Conservation (phyloP, 768 basidiomycete species). For the Suillus paluster region DNA sequence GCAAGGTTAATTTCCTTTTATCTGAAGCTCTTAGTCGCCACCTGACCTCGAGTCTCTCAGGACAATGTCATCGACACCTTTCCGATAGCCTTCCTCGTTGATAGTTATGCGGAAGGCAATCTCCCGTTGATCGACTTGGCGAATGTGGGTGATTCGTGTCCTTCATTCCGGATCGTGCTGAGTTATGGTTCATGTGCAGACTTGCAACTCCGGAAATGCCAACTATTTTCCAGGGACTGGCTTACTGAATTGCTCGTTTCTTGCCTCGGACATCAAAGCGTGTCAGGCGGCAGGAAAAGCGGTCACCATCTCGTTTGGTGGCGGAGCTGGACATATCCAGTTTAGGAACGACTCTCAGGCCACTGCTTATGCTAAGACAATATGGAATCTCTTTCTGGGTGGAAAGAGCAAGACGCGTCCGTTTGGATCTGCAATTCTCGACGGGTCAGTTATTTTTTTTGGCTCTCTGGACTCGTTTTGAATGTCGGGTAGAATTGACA, state of each 20-base stretch:
- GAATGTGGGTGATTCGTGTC: constrained; percentile 44
- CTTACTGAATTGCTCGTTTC: constrained; percentile 61
- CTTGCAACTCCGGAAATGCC: constrained; percentile 61
- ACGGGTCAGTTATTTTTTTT: constrained; percentile 53
- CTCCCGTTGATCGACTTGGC: constrained; percentile 63
- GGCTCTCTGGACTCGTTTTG: background rate
- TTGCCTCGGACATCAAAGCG: constrained; percentile 63
- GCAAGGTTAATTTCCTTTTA: constrained; percentile 18
- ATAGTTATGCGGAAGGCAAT: constrained; percentile 61
- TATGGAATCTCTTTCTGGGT: constrained; percentile 73
- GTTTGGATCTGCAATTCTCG: constrained; percentile 72
- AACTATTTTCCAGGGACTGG: constrained; percentile 66
- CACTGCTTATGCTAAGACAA: constrained; percentile 59
- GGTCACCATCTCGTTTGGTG: constrained; percentile 59
- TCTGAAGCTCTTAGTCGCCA: background rate
- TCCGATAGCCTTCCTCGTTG: constrained; percentile 63
- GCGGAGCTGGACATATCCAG: constrained; percentile 62
- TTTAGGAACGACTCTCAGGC: constrained; percentile 66
- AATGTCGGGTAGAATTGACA: constrained; percentile 36
- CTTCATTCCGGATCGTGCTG: background rate
- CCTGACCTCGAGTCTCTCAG: constrained; percentile 26
- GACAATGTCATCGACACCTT: constrained; percentile 62
- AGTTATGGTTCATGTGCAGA: constrained; percentile 39
- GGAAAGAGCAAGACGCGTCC: constrained; percentile 65
- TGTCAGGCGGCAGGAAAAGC: constrained; percentile 71